phyloP scores from a whole-genome alignment of 2,329 filamentous ascomycete genomes.

The Colletotrichum tofieldiae region DNA sequence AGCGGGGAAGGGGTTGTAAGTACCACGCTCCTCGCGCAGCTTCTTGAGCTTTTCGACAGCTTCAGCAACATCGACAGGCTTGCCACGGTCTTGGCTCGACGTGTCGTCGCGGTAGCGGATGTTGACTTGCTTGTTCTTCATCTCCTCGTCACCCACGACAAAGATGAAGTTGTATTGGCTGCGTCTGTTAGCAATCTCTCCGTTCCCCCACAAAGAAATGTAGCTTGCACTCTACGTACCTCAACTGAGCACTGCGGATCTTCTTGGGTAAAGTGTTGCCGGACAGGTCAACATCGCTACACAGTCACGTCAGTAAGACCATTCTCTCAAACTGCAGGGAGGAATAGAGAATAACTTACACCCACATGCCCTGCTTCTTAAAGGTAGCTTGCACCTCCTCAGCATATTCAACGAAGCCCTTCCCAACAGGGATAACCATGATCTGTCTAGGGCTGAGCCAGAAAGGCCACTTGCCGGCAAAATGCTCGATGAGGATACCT shows the following conservation, averaged over 20 bases:
- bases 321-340: background rate
- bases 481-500: constrained; percentile 87
- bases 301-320: background rate
- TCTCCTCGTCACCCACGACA: constrained; percentile 76
- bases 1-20: constrained; percentile 55
- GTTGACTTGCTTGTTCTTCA: constrained; percentile 73
- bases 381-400: constrained; percentile 80
- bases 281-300: constrained; percentile 75
- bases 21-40: constrained; percentile 64
- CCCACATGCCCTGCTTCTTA: constrained; percentile 78
- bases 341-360: constrained; percentile 61
- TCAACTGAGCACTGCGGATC: constrained; percentile 86
- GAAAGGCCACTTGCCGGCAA: constrained; percentile 90
- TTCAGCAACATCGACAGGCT: constrained; percentile 70
- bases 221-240: constrained; percentile 68
- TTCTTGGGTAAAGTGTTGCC: constrained; percentile 92
- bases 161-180: constrained; percentile 39
- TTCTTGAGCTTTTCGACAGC: constrained; percentile 69
- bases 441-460: constrained; percentile 90
- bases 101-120: constrained; percentile 77
- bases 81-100: constrained; percentile 73
- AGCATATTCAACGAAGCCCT: constrained; percentile 80
- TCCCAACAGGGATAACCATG: constrained; percentile 73
- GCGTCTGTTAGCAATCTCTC: constrained; percentile 45
- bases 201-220: background rate